phyloP scores from a whole-genome alignment of 306 rosid genomes.

The Dryas alaskensis region DNA sequence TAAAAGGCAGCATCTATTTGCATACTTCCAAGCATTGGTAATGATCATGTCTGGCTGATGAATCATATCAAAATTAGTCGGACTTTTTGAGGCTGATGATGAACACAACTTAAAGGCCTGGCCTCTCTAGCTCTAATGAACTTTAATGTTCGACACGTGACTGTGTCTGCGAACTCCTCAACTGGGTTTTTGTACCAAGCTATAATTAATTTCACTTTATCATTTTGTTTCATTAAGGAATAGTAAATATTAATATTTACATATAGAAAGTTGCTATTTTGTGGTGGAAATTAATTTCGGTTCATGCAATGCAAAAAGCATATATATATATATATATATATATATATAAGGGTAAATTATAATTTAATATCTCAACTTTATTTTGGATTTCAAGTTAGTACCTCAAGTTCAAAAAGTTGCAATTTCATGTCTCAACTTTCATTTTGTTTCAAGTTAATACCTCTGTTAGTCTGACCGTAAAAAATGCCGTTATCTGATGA shows the following conservation, averaged over 20 bases:
- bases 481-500: no score
- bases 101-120: neutral
- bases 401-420: no score
- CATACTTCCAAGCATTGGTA: conserved; percentile 26
- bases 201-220: conserved; percentile 22
- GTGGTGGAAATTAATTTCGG: conserved; percentile 27
- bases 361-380: no score
- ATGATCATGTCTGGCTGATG: conserved; percentile 39
- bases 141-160: conserved; percentile 25
- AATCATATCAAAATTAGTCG: conserved; percentile 22
- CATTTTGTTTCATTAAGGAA: conserved; percentile 27
- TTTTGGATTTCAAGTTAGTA: no score
- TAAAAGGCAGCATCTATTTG: no score
- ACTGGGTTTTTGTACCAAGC: conserved; percentile 31
- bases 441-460: no score
- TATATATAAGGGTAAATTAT: no score
- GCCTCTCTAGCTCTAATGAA: neutral
- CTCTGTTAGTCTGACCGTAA: no score
- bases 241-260: neutral
- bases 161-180: conserved; percentile 24
- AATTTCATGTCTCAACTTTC: no score
- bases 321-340: no score
- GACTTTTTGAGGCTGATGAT: conserved; percentile 30
- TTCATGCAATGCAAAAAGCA: conserved; percentile 28
- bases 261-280: neutral